A percentile compares a stretch with the other conserved stretches of the same genome.
Evolutionary conservation across 148 eudicot genomes (phyloP).

Genomic region (Amaranthus palmeri): DNA sequence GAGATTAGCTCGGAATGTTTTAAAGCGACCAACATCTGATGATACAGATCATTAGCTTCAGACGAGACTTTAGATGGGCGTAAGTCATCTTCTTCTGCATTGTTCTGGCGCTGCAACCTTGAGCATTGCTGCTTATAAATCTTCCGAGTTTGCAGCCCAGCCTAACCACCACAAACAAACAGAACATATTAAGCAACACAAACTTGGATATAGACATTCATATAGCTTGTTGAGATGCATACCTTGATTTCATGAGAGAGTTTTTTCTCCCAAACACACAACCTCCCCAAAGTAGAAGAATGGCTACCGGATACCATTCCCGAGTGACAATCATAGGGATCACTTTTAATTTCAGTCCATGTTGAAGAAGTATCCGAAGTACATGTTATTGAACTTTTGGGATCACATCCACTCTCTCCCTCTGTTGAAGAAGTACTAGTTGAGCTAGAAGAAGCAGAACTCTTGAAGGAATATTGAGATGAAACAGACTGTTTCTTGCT

Average conservation of each 20-base stretch:
- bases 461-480: constrained; percentile 44
- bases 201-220: background rate
- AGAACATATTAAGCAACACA: background rate
- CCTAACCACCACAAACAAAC: constrained; percentile 23
- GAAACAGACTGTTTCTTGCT: constrained; percentile 27
- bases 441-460: constrained; percentile 38
- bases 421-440: constrained; percentile 36
- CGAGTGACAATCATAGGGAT: constrained; percentile 25
- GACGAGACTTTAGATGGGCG: constrained; percentile 25
- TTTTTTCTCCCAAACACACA: constrained; percentile 71
- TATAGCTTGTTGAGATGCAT: background rate
- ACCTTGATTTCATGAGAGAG: constrained; percentile 60
- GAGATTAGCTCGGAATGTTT: constrained; percentile 48
- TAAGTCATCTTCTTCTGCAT: constrained; percentile 22
- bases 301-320: constrained; percentile 64
- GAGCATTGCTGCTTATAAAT: constrained; percentile 39
- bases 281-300: constrained; percentile 47
- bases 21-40: constrained; percentile 33
- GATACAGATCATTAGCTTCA: constrained; percentile 36
- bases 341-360: constrained; percentile 29
- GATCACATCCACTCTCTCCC: constrained; percentile 34
- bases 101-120: constrained; percentile 28
- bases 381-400: constrained; percentile 42
- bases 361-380: constrained; percentile 39
- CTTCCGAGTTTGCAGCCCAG: constrained; percentile 43